These are phyloP conservation scores for Phoma herbarum DNA, from an alignment of 2,329 filamentous ascomycete genomes.

Conservation along the genomic window DNA sequence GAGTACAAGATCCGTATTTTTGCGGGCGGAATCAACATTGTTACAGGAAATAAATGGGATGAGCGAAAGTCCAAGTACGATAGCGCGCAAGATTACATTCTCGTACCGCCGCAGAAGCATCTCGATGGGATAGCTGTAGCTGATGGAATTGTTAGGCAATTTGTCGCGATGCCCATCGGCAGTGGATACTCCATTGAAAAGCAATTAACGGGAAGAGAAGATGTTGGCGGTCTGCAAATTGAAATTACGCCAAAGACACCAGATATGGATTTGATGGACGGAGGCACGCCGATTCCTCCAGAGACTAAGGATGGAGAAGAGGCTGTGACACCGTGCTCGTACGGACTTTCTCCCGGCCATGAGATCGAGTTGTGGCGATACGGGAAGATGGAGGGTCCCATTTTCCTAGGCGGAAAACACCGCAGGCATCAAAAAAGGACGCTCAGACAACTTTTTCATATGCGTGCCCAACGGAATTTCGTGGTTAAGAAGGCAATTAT, in stretches of 20 bases:
- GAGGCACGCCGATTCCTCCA: too few species aligned
- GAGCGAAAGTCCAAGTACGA: not conserved
- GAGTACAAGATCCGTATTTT: conserved; percentile 53
- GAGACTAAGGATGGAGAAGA: too few species aligned
- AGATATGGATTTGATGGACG: too few species aligned
- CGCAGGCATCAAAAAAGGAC: too few species aligned
- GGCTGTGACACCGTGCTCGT: too few species aligned
- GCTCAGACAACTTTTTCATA: too few species aligned
- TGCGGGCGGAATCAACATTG: conserved; percentile 55
- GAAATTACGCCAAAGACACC: conserved; percentile 58
- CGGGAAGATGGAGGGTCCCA: too few species aligned
- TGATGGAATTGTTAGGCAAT: conserved; percentile 53
- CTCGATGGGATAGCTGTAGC: conserved; percentile 56
- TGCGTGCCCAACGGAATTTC: too few species aligned
- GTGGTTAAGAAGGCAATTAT: too few species aligned
- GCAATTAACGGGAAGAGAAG: conserved; percentile 57
- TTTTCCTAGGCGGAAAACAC: too few species aligned
- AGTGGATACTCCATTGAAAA: conserved; percentile 57
- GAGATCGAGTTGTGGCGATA: too few species aligned
- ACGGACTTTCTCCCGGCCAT: too few species aligned
- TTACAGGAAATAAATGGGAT: not conserved
- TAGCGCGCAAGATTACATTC: conserved; percentile 53
- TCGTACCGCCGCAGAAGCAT: conserved; percentile 53
- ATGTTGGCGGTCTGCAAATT: conserved; percentile 55
- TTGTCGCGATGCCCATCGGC: conserved; percentile 58